phyloP scores from a whole-genome alignment of 495 filamentous ascomycete species.

The Cairneyella variabilis region DNA sequence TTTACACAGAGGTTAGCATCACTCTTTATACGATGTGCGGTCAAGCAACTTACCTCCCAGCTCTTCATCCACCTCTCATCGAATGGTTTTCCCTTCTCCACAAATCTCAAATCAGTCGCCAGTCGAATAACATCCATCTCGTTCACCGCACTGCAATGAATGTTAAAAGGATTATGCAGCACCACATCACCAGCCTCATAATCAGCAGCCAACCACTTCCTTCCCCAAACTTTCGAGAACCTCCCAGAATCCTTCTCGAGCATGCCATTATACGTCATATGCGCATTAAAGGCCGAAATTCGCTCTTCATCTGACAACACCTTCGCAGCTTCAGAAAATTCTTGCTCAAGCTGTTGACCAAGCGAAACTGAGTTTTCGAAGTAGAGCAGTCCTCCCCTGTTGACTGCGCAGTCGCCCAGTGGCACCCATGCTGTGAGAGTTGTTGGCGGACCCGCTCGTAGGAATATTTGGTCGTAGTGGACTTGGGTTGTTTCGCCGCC shows the following conservation, averaged over 20 bases:
- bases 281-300: too few species aligned
- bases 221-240: too few species aligned
- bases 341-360: too few species aligned
- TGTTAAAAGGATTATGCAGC: slow-evolving; percentile 53
- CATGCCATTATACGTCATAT: too few species aligned
- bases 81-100: slow-evolving; percentile 44
- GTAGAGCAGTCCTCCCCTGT: slow-evolving; percentile 59
- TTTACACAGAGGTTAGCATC: too few species aligned
- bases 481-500: slow-evolving; percentile 54
- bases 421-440: slow-evolving; percentile 61
- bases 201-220: slow-evolving; percentile 53
- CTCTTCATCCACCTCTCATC: too few species aligned
- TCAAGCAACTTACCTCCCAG: too few species aligned
- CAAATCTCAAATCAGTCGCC: slow-evolving; percentile 54
- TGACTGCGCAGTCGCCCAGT: slow-evolving; percentile 52
- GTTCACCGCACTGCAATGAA: slow-evolving; percentile 15
- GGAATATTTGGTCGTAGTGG: slow-evolving; percentile 64
- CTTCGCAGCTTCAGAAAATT: too few species aligned
- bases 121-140: slow-evolving; percentile 47
- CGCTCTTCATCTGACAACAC: too few species aligned
- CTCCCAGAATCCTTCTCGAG: too few species aligned
- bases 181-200: slow-evolving; percentile 62
- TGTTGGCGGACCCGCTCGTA: slow-evolving; percentile 51
- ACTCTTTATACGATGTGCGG: too few species aligned
- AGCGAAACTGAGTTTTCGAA: too few species aligned